phyloP scores from a whole-genome alignment of 768 basidiomycete genomes.

The Leccinellum luteum region DNA sequence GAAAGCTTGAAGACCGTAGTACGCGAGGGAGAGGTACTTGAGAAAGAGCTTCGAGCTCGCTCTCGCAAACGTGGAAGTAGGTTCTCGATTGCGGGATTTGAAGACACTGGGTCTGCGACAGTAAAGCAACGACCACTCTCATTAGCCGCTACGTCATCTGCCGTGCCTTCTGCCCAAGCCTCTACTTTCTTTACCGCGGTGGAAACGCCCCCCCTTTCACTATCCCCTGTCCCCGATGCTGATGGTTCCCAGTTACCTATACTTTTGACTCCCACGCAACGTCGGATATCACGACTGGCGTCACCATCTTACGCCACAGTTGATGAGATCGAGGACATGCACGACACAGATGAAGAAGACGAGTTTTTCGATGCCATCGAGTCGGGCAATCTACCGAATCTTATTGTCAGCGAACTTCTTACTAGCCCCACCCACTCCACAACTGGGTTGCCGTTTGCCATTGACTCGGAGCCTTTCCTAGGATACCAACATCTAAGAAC shows the following conservation, averaged over 20 bases:
- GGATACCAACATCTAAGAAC: slow-evolving; percentile 68
- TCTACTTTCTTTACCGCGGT: slow-evolving; percentile 23
- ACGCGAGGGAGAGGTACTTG: slow-evolving; percentile 78
- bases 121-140: slow-evolving; percentile 24
- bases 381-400: slow-evolving; percentile 69
- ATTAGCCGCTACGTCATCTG: slow-evolving; percentile 1
- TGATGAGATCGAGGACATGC: slow-evolving; percentile 34
- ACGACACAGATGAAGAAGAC: slow-evolving; percentile 79
- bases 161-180: slow-evolving; percentile 16
- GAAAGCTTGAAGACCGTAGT: slow-evolving; percentile 86
- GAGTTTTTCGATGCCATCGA: slow-evolving; percentile 99
- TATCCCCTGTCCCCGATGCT: background rate
- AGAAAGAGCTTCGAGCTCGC: slow-evolving; percentile 68
- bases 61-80: slow-evolving; percentile 59
- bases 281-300: slow-evolving; percentile 14
- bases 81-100: slow-evolving; percentile 42
- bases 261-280: slow-evolving; percentile 24
- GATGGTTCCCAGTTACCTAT: slow-evolving; percentile 11
- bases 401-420: slow-evolving; percentile 67
- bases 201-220: slow-evolving; percentile 18
- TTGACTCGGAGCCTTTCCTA: slow-evolving; percentile 50
- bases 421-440: slow-evolving; percentile 41
- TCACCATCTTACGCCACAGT: slow-evolving; percentile 11
- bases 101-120: slow-evolving; percentile 17
- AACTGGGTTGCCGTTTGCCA: slow-evolving; percentile 31